These are phyloP conservation scores for Gossypium bickii DNA, from an alignment of 345 rosid genomes.

Conservation along the genomic window DNA sequence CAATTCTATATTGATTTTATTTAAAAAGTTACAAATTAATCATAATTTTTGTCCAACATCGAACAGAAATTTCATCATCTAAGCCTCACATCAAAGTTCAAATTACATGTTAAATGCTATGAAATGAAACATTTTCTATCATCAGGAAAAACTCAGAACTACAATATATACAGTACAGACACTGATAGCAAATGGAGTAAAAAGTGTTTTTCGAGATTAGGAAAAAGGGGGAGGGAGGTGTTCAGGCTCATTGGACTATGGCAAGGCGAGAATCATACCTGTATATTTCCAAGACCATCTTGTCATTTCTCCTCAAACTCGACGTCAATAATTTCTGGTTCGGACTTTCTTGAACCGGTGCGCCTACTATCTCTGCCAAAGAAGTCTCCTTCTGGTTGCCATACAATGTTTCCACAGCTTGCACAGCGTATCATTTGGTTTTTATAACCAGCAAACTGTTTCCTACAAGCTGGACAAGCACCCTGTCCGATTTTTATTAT, in stretches of 20 bases:
- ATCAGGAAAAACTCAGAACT: background rate
- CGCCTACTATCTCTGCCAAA: conserved; percentile 47
- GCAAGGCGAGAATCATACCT: background rate
- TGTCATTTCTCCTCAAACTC: conserved; percentile 85
- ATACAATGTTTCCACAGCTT: conserved; percentile 83
- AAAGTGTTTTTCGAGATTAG: background rate
- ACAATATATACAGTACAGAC: background rate
- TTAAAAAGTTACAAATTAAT: background rate
- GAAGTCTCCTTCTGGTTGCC: conserved; percentile 84
- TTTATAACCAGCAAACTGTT: conserved; percentile 82
- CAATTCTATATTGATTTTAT: background rate
- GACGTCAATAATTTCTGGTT: conserved; percentile 69
- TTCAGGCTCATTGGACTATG: background rate
- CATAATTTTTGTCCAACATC: background rate
- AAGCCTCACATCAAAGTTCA: conserved; percentile 4
- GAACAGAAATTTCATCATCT: background rate
- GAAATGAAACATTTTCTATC: background rate
- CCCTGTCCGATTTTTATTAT: conserved; percentile 42
- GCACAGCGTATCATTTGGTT: conserved; percentile 69
- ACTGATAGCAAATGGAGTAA: background rate
- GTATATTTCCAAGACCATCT: background rate
- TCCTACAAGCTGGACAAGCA: conserved; percentile 85
- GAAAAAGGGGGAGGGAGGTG: too few relatives aligned
- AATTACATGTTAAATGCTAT: background rate
- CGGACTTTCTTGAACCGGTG: conserved; percentile 34